These are phyloP conservation scores for Dictyostelium capitatum DNA, from an alignment of 78 protist species.

Conservation along the genomic window DNA sequence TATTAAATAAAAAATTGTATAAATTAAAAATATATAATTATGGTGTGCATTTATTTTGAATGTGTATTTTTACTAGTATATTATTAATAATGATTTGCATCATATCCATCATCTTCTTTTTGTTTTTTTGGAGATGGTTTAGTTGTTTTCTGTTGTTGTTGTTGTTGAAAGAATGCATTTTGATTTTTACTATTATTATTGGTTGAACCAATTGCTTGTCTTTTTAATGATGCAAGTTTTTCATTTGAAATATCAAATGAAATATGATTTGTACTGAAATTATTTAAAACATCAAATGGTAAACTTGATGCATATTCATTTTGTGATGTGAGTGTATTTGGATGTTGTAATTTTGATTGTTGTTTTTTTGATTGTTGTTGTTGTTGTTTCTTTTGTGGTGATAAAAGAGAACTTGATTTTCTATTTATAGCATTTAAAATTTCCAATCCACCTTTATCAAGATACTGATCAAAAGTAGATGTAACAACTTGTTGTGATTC, in stretches of 20 bases:
- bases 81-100: background rate
- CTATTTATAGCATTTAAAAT: constrained; percentile 1
- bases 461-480: background rate
- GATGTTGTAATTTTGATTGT: background rate
- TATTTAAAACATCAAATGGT: background rate
- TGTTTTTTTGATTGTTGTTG: background rate
- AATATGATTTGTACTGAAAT: background rate
- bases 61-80: too few relatives aligned
- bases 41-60: too few relatives aligned
- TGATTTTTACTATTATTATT: background rate
- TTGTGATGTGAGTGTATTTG: background rate
- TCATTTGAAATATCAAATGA: constrained; percentile 9
- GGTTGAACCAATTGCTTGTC: constrained; percentile 1
- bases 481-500: background rate
- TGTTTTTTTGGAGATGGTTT: background rate
- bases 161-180: constrained; percentile 32
- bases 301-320: constrained; percentile 30
- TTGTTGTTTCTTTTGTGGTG: background rate
- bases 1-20: too few relatives aligned
- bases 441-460: background rate
- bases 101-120: background rate
- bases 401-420: background rate
- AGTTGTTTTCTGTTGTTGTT: constrained; percentile 8
- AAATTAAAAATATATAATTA: too few relatives aligned
- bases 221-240: constrained; percentile 24